Evolutionary conservation across 2,329 filamentous ascomycete species (phyloP), one percentile per base, ranked within the genome.

Genomic region (Fusarium nurragi): DNA sequence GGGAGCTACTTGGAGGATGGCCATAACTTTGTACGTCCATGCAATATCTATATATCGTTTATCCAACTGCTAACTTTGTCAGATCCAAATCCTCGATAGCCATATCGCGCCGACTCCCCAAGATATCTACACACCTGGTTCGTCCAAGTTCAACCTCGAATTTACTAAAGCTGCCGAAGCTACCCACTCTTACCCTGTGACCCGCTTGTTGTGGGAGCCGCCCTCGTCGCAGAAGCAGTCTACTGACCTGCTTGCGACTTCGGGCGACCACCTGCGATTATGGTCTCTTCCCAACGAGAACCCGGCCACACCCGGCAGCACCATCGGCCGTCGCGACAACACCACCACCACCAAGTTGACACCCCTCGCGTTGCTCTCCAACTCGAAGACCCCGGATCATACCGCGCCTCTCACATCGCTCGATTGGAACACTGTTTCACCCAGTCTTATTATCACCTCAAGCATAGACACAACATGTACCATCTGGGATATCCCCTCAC

Each of bases 401-500:
- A 99, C 95, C 6, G 95, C 95, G 14, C 95, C 95, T 19, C 87
- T 99, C 57, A 99, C 95, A 3, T 97, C 94, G 16, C 84, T 99
- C 43, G 95, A 99, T 76, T 99, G 95, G 95, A 99, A 99, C 74
- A 97, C 92, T 3, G 90, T 99, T 49, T 97, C 93, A 22, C 95
- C 95, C 1, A 97, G 94, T 76, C 83, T 99, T 51, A 99, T 99
- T 74, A 99, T 99, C 73, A 99, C 95, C 1, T 97, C 94, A 5
- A 98, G 94, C 76, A 99, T 99, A 73, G 95, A 99, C 75, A 99
- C 95, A 2, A 99, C 95, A 7, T 99, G 95, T 79, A 99, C 95
- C 6, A 99, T 99, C 68, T 99, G 95, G 95, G 95, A 99, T 76
- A 99, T 99, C 54, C 95, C 95, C 5, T 97, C 95, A 1, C 83